phyloP scores from a whole-genome alignment of 257 asterid species.

The Jacaranda mimosifolia region DNA sequence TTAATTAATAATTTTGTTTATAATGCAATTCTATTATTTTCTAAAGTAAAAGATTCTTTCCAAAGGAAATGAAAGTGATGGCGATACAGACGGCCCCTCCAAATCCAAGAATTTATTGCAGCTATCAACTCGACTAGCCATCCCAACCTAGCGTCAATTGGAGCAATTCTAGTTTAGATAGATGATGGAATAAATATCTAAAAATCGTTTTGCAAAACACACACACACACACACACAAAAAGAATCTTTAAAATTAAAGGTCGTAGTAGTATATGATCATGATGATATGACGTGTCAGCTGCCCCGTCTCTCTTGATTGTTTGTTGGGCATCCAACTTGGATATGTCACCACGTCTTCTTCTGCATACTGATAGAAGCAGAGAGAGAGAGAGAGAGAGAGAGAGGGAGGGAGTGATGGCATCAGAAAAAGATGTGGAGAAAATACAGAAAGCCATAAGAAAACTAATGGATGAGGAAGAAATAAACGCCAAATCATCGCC shows the following conservation, averaged over 20 bases:
- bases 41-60: not conserved
- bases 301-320: conserved; percentile 17
- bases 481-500: conserved; percentile 3
- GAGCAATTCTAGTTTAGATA: too few relatives aligned
- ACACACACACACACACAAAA: too few relatives aligned
- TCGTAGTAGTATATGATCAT: not conserved
- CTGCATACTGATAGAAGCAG: not conserved
- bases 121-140: not conserved
- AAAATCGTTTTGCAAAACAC: too few relatives aligned
- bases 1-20: not conserved
- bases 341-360: not conserved
- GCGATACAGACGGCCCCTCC: not conserved
- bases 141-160: too few relatives aligned
- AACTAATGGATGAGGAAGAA: conserved; percentile 48
- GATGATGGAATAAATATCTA: too few relatives aligned
- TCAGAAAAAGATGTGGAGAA: conserved; percentile 45
- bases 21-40: not conserved
- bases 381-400: conserved; percentile 4
- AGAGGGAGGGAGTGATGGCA: conserved; percentile 39
- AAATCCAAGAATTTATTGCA: not conserved
- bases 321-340: conserved; percentile 10
- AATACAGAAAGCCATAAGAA: conserved; percentile 43
- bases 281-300: conserved; percentile 36
- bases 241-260: not conserved
- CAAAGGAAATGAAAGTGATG: not conserved